Evolutionary conservation across 148 eudicot species (phyloP), one percentile per base, ranked within the genome.

Genomic region (Camellia lanceoleosa): DNA sequence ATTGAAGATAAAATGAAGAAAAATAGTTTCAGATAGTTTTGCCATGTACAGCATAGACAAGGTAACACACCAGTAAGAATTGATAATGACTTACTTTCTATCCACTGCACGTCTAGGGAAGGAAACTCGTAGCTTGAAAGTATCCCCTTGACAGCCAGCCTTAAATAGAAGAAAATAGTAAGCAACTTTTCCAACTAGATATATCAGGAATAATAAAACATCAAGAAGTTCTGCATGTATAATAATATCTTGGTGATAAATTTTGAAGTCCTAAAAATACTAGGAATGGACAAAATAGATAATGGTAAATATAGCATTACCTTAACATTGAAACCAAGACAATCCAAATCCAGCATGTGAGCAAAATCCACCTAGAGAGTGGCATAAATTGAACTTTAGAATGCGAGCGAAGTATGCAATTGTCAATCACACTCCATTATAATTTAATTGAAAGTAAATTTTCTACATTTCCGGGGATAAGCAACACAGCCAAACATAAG

Each of bases 321-420:
- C 99, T 94, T 94, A 76, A 90, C 97, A 78, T 92, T 87, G 87
- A 96, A 92, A 74, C 99, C 99, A 74, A 96, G 91, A 84, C 86
- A 89, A 71, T 96, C 99, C 68, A 94, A 78, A 81, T 94, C 98
- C 83, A 94, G 83, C 80, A 96, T 91, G 84, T 91, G 77, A 75
- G 98, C 99, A 77, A 88, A 96, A 44, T 94, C 95, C 82, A 96
- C 99, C 99, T 96, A 90, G 68, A 82, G 30, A 86, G 80, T 38
- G 55, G 75, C 42, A 81, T 44, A 38, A 78, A 74, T 8, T 69
- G 41, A 51, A 58, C 46, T 43, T 73, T 63, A 23, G 63, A 23
- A 74, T 16, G 14, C 56, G n/a, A 80, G 43, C 54, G 14, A 49
- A 41, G 19, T 54, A 52, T 23, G 38, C 47, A 30, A 41, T 10